These are phyloP conservation scores for Chaetoceros tenuissimus DNA, from an alignment of 108 stramenopile genomes.

Conservation along the genomic window DNA sequence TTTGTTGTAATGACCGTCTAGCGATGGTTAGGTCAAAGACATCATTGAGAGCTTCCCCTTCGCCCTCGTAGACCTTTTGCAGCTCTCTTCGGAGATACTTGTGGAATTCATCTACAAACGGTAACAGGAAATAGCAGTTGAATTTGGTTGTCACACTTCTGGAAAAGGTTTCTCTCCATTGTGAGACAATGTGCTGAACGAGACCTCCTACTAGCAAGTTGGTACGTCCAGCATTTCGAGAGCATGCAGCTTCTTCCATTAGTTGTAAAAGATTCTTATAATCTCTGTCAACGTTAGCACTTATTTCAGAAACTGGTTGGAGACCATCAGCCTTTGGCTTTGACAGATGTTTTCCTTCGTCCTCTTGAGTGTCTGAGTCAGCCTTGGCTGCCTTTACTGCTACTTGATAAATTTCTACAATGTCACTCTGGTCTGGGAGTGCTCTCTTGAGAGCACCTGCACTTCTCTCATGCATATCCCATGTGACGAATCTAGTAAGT, in stretches of 20 bases:
- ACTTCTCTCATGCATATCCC: conserved; percentile 84
- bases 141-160: conserved; percentile 83
- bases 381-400: conserved; percentile 31
- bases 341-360: background rate
- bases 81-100: conserved; percentile 65
- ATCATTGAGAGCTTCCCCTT: conserved; percentile 30
- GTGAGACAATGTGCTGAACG: conserved; percentile 81
- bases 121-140: conserved; percentile 91
- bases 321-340: conserved; percentile 1
- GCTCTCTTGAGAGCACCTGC: conserved; percentile 72
- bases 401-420: conserved; percentile 61
- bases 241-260: conserved; percentile 80
- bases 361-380: background rate
- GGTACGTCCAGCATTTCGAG: conserved; percentile 70
- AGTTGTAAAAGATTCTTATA: conserved; percentile 77
- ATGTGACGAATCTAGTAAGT: conserved; percentile 88
- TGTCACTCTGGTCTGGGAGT: conserved; percentile 67
- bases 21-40: conserved; percentile 60
- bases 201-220: conserved; percentile 76
- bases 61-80: conserved; percentile 58
- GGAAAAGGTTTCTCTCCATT: conserved; percentile 83
- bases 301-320: conserved; percentile 21
- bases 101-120: conserved; percentile 87
- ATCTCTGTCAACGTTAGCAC: conserved; percentile 53
- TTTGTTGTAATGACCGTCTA: conserved; percentile 37